These are phyloP conservation scores for Phytophthora chlamydospora DNA, from an alignment of 352 stramenopile genomes.

Conservation along the genomic window DNA sequence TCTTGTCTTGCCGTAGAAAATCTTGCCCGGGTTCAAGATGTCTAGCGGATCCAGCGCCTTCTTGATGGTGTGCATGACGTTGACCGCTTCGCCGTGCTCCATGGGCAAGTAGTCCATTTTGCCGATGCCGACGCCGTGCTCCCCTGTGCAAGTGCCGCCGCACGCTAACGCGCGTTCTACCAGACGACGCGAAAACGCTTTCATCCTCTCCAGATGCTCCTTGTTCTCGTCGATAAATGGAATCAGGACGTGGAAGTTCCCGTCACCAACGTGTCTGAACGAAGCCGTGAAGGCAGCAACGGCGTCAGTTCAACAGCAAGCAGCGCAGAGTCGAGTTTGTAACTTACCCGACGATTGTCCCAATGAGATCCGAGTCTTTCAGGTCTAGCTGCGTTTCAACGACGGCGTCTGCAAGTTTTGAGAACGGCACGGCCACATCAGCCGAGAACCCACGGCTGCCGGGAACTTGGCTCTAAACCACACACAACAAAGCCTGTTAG, in stretches of 20 bases:
- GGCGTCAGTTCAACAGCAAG: not conserved
- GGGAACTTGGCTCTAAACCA: slow-evolving; percentile 57
- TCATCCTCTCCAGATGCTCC: slow-evolving; percentile 82
- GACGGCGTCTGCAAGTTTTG: slow-evolving; percentile 91
- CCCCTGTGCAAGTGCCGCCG: slow-evolving; percentile 96
- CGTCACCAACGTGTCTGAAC: slow-evolving; percentile 89
- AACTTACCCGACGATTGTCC: slow-evolving; percentile 88
- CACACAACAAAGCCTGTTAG: not conserved
- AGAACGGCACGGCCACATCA: slow-evolving; percentile 96
- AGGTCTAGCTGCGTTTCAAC: slow-evolving; percentile 92
- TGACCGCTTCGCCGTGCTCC: slow-evolving; percentile 91
- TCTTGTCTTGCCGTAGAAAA: slow-evolving; percentile 64
- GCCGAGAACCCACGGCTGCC: slow-evolving; percentile 87
- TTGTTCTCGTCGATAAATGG: slow-evolving; percentile 88
- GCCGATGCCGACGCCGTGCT: slow-evolving; percentile 95
- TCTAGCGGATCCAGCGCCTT: slow-evolving; percentile 93
- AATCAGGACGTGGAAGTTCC: slow-evolving; percentile 98
- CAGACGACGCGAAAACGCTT: slow-evolving; percentile 85
- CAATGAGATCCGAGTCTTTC: slow-evolving; percentile 79
- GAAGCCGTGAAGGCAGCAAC: not conserved
- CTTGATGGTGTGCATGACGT: slow-evolving; percentile 95
- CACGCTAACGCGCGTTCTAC: slow-evolving; percentile 76
- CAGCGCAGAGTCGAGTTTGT: not conserved
- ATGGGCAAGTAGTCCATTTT: slow-evolving; percentile 93
- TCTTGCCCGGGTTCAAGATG: slow-evolving; percentile 98